Evolutionary conservation across 2,329 filamentous ascomycete species (phyloP).

Genomic region (Cryphonectria radicalis): DNA sequence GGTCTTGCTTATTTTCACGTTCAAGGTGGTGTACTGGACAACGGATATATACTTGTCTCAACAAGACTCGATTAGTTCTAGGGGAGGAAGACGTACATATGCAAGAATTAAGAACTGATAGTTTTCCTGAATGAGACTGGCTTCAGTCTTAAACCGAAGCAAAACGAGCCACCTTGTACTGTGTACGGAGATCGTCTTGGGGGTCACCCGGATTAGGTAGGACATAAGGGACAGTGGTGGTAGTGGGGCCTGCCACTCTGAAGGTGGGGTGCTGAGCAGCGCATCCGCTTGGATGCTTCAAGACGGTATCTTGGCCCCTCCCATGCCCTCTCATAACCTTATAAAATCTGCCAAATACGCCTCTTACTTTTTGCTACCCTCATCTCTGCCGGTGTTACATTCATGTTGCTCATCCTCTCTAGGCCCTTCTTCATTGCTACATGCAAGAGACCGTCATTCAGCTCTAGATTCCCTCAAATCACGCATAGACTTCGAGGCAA

Average conservation of each 20-base stretch:
- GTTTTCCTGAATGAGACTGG: neutral
- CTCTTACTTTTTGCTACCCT: conserved; percentile 4
- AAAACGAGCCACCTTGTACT: neutral
- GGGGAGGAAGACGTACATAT: neutral
- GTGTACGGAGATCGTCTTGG: conserved; percentile 3
- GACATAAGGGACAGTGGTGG: conserved; percentile 5
- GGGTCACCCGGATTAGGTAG: conserved; percentile 23
- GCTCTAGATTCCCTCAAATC: conserved; percentile 4
- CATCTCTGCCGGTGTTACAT: neutral
- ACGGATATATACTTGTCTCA: neutral
- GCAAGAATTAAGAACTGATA: neutral
- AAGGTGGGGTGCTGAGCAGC: conserved; percentile 16
- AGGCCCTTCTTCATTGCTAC: conserved; percentile 15
- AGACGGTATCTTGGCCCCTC: conserved; percentile 1
- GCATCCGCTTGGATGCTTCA: neutral
- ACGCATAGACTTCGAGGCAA: conserved; percentile 7
- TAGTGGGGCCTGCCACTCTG: conserved; percentile 5
- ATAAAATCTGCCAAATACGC: neutral
- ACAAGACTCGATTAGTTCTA: neutral
- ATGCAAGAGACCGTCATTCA: conserved; percentile 10
- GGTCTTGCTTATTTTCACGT: neutral
- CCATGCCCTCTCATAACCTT: neutral
- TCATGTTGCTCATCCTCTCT: conserved; percentile 25
- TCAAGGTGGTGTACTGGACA: neutral
- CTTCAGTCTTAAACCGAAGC: conserved; percentile 17